Conservation (phyloP, 306 rosid genomes). For the Malus orientalis region DNA sequence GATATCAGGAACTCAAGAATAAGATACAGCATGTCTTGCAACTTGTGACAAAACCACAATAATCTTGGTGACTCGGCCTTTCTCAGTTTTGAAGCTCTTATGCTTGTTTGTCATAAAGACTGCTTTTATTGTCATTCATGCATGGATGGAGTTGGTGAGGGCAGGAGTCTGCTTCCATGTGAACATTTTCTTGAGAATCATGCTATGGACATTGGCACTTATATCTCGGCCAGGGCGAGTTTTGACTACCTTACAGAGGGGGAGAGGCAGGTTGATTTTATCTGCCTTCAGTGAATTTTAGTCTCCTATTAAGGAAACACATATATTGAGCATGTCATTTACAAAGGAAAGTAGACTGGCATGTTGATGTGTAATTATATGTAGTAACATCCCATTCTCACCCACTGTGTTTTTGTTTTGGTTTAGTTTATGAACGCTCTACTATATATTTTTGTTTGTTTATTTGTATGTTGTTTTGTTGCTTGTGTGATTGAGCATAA, state of each 20-base stretch:
- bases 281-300: neutral
- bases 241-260: slow-evolving; percentile 43
- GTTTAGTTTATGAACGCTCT: neutral
- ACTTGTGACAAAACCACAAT: slow-evolving; percentile 22
- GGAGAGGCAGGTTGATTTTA: slow-evolving; percentile 56
- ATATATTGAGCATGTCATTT: neutral
- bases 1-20: slow-evolving; percentile 8
- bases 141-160: slow-evolving; percentile 53
- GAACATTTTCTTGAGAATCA: slow-evolving; percentile 35
- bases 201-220: slow-evolving; percentile 46
- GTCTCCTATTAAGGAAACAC: neutral
- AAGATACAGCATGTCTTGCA: neutral
- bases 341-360: neutral
- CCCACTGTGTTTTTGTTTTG: neutral
- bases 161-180: slow-evolving; percentile 33
- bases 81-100: slow-evolving; percentile 30
- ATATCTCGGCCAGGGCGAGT: slow-evolving; percentile 52
- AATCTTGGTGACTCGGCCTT: slow-evolving; percentile 40
- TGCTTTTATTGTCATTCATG: slow-evolving; percentile 25
- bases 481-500: neutral
- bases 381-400: neutral
- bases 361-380: neutral
- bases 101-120: slow-evolving; percentile 44
- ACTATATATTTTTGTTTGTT: neutral
- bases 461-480: neutral